These are phyloP conservation scores for Lasiosphaeris hirsuta DNA, from an alignment of 495 filamentous ascomycete genomes.

Conservation along the genomic window DNA sequence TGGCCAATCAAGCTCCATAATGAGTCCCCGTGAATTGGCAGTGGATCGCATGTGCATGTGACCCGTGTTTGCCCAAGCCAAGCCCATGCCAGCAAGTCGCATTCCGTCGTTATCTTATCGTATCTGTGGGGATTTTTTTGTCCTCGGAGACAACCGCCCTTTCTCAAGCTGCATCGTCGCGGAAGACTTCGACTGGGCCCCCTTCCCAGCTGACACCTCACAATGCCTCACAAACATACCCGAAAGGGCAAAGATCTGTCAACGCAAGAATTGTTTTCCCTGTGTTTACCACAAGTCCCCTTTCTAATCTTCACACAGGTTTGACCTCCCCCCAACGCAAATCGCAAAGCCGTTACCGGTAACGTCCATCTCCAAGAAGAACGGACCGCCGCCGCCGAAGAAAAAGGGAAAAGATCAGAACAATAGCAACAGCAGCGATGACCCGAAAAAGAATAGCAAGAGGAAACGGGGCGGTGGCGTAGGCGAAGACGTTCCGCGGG, in stretches of 20 bases:
- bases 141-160: not conserved
- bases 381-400: constrained; percentile 25
- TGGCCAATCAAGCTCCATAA: too few species aligned
- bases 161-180: not conserved
- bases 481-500: constrained; percentile 79
- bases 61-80: too few species aligned
- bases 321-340: constrained; percentile 70
- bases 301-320: constrained; percentile 41
- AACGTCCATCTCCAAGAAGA: constrained; percentile 37
- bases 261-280: constrained; percentile 27
- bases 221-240: constrained; percentile 87
- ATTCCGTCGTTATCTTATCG: constrained; percentile 19
- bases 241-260: constrained; percentile 51
- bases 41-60: too few species aligned
- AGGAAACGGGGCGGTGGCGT: constrained; percentile 45
- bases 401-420: constrained; percentile 16
- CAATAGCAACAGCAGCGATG: constrained; percentile 19
- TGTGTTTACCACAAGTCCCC: not conserved
- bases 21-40: too few species aligned
- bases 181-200: too few species aligned
- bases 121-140: constrained; percentile 14
- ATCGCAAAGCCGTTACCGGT: constrained; percentile 69
- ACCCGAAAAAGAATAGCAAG: constrained; percentile 24
- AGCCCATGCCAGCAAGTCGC: not conserved
- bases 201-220: not conserved